These are phyloP conservation scores for Sarcodon sp. DNA, from an alignment of 768 basidiomycete species.

Conservation along the genomic window DNA sequence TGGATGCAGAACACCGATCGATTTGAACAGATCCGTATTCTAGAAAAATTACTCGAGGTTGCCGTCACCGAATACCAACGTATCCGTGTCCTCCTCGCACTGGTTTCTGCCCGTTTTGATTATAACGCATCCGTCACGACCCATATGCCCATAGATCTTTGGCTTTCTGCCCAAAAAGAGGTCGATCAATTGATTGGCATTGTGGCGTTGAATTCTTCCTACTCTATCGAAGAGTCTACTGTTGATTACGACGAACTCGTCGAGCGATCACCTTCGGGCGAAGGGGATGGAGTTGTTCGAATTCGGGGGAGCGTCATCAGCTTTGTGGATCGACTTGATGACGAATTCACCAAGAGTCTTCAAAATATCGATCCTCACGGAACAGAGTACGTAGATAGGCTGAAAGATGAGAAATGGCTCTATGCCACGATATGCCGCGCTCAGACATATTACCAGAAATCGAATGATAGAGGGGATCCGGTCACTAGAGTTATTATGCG, in stretches of 20 bases:
- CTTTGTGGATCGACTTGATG: slow-evolving; percentile 91
- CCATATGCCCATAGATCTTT: slow-evolving; percentile 88
- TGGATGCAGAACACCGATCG: slow-evolving; percentile 85
- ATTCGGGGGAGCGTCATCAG: slow-evolving; percentile 95
- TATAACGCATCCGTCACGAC: slow-evolving; percentile 81
- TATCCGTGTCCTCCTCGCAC: slow-evolving; percentile 86
- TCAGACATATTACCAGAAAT: slow-evolving; percentile 83
- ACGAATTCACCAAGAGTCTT: slow-evolving; percentile 94
- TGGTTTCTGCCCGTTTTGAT: slow-evolving; percentile 93
- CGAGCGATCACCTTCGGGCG: slow-evolving; percentile 68
- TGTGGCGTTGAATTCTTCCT: slow-evolving; percentile 55
- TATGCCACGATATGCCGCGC: slow-evolving; percentile 91
- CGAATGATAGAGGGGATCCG: slow-evolving; percentile 53
- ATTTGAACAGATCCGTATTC: slow-evolving; percentile 82
- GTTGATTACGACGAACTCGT: slow-evolving; percentile 86
- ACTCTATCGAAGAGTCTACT: slow-evolving; percentile 76
- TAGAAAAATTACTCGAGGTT: slow-evolving; percentile 78
- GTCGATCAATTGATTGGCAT: slow-evolving; percentile 81
- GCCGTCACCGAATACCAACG: slow-evolving; percentile 83
- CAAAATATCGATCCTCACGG: slow-evolving; percentile 99
- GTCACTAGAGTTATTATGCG: slow-evolving; percentile 87
- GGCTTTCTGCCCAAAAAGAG: slow-evolving; percentile 79
- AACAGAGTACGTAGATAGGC: slow-evolving; percentile 94
- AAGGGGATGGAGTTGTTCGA: slow-evolving; percentile 62
- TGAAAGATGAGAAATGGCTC: slow-evolving; percentile 91